Conservation (phyloP, 371 early-diverging fungal genomes). For the Phascolomyces articulosus region DNA sequence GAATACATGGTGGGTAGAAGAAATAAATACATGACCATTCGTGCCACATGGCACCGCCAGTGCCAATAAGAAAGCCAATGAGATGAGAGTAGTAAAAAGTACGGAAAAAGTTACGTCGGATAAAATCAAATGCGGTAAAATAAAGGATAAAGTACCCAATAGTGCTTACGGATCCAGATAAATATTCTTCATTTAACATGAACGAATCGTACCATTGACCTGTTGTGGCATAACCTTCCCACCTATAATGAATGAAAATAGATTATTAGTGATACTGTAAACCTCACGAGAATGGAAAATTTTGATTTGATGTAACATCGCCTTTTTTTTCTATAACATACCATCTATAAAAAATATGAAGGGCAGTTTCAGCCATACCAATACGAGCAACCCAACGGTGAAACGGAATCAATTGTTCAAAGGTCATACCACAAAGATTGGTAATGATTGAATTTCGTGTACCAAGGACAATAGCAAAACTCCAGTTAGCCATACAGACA, state of each 20-base stretch:
- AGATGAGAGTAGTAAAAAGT: constrained; percentile 46
- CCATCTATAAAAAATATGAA: constrained; percentile 47
- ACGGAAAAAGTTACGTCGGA: constrained; percentile 45
- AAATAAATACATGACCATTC: constrained; percentile 39
- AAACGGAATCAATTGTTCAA: constrained; percentile 43
- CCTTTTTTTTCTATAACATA: no score
- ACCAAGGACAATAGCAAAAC: constrained; percentile 42
- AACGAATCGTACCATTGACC: constrained; percentile 18
- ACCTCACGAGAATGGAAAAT: no score
- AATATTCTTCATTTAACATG: constrained; percentile 31
- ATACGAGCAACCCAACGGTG: constrained; percentile 48
- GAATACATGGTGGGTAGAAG: constrained; percentile 34
- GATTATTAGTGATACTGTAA: no score
- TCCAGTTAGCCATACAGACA: constrained; percentile 44
- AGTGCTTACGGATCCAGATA: constrained; percentile 37
- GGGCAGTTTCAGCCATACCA: constrained; percentile 37
- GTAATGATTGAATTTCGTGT: constrained; percentile 42
- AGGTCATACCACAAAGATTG: constrained; percentile 40
- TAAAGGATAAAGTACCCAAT: constrained; percentile 41
- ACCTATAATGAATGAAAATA: not conserved
- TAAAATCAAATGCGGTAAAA: constrained; percentile 33
- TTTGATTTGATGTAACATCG: no score
- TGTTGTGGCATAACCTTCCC: not conserved
- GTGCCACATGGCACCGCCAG: constrained; percentile 38
- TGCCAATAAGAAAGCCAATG: constrained; percentile 32